These are phyloP conservation scores for Bruguiera sexangula DNA, from an alignment of 345 rosid species.

Conservation along the genomic window DNA sequence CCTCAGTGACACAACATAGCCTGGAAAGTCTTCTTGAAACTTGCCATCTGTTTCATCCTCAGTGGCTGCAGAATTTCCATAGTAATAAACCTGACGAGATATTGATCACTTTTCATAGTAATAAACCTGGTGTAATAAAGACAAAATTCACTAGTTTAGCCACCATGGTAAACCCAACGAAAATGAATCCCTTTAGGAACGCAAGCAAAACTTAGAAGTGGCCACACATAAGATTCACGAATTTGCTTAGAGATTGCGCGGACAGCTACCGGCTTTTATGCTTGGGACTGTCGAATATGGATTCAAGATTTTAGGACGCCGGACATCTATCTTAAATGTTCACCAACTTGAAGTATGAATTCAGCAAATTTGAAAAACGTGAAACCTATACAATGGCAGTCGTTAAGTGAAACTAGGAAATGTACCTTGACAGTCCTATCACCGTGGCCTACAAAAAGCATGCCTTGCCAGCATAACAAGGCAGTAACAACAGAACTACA, in stretches of 20 bases:
- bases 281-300: too few relatives aligned
- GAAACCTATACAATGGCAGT: background rate
- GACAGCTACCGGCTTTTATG: too few relatives aligned
- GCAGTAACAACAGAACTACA: conserved; percentile 64
- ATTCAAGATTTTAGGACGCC: too few relatives aligned
- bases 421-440: conserved; percentile 64
- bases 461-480: conserved; percentile 68
- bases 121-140: conserved; percentile 29
- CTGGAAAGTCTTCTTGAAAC: conserved; percentile 43
- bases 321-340: too few relatives aligned
- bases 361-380: background rate
- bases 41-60: conserved; percentile 35
- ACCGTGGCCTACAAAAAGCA: conserved; percentile 73
- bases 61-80: conserved; percentile 30
- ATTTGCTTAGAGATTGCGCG: too few relatives aligned
- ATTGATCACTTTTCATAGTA: conserved; percentile 28
- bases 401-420: background rate
- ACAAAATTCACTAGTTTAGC: background rate
- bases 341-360: background rate
- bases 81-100: background rate
- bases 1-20: conserved; percentile 40
- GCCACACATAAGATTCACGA: too few relatives aligned
- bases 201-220: too few relatives aligned
- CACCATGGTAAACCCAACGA: background rate
- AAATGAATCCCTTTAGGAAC: background rate